A percentile compares a stretch with the other conserved stretches of the same genome.
Evolutionary conservation across 1,139 yeast species (phyloP).

Genomic region (Nakaseomyces sp.): DNA sequence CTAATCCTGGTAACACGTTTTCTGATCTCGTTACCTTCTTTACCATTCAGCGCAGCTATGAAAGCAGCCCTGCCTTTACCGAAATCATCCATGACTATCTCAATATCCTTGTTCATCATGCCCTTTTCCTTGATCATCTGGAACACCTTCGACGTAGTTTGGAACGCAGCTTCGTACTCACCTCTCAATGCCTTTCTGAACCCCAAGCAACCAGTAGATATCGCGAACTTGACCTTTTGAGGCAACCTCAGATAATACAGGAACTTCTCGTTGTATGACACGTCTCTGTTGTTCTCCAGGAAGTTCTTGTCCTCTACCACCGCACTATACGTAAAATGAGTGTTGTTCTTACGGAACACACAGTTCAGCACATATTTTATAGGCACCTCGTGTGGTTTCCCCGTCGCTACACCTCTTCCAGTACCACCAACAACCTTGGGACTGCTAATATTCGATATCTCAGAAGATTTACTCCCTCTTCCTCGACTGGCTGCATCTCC

Average conservation of each 20-base stretch:
- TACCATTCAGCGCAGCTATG: slow-evolving; percentile 74
- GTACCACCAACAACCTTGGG: slow-evolving; percentile 7
- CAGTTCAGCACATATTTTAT: slow-evolving; percentile 67
- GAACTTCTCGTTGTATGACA: slow-evolving; percentile 65
- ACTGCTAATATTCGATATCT: slow-evolving; percentile 5
- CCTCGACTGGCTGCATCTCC: background rate
- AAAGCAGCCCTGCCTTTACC: slow-evolving; percentile 91
- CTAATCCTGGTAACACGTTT: slow-evolving; percentile 57
- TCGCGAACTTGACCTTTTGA: slow-evolving; percentile 58
- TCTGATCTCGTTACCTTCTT: slow-evolving; percentile 70
- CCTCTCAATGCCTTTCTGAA: slow-evolving; percentile 75
- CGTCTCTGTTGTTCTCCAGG: slow-evolving; percentile 45
- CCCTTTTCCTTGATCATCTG: slow-evolving; percentile 56
- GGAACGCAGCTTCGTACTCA: slow-evolving; percentile 92
- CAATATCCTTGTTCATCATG: slow-evolving; percentile 50
- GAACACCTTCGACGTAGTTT: slow-evolving; percentile 68
- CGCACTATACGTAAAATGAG: slow-evolving; percentile 67
- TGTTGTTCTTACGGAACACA: slow-evolving; percentile 71
- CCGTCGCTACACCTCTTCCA: background rate
- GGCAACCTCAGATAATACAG: slow-evolving; percentile 73
- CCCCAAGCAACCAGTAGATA: slow-evolving; percentile 67
- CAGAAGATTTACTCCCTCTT: background rate
- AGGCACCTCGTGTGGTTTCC: slow-evolving; percentile 14
- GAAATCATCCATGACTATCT: slow-evolving; percentile 67
- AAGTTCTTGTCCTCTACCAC: slow-evolving; percentile 58